Evolutionary conservation across 1,139 yeast genomes (phyloP).

Genomic region (Protomyces macrosporus): DNA sequence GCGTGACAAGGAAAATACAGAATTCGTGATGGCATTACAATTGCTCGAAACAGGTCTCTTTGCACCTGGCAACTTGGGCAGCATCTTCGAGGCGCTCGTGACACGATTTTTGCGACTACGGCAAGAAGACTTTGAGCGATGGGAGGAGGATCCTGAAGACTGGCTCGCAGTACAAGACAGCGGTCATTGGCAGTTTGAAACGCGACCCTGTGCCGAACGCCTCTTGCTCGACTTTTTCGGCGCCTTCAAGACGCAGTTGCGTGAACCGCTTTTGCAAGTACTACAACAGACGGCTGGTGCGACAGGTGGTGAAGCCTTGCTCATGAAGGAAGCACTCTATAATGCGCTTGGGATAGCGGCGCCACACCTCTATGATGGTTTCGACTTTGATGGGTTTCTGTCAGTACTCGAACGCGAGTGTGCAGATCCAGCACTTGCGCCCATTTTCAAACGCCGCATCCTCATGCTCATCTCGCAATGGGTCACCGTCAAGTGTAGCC

Average conservation of each 20-base stretch:
- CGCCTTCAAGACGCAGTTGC: constrained; percentile 57
- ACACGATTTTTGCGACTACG: constrained; percentile 67
- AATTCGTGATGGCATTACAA: constrained; percentile 54
- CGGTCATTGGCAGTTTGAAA: constrained; percentile 74
- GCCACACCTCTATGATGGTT: constrained; percentile 55
- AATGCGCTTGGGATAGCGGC: constrained; percentile 78
- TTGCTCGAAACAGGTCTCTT: constrained; percentile 54
- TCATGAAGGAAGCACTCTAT: constrained; percentile 72
- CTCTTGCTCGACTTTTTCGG: constrained; percentile 70
- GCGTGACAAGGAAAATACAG: constrained; percentile 40
- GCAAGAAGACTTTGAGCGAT: constrained; percentile 69
- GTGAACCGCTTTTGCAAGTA: constrained; percentile 58
- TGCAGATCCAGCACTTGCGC: constrained; percentile 31
- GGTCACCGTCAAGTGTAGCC: constrained; percentile 62
- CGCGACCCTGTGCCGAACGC: constrained; percentile 83
- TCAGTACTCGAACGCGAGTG: constrained; percentile 53
- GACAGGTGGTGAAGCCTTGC: constrained; percentile 37
- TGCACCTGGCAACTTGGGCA: constrained; percentile 51
- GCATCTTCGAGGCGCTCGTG: constrained; percentile 61
- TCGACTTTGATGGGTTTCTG: constrained; percentile 60
- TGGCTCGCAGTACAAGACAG: constrained; percentile 80
- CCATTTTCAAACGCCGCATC: constrained; percentile 67
- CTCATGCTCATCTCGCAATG: constrained; percentile 75
- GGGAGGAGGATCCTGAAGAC: constrained; percentile 84
- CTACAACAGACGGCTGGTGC: constrained; percentile 42